Conservation (phyloP, 2,329 filamentous ascomycete genomes). For the Fusarium coicis region DNA sequence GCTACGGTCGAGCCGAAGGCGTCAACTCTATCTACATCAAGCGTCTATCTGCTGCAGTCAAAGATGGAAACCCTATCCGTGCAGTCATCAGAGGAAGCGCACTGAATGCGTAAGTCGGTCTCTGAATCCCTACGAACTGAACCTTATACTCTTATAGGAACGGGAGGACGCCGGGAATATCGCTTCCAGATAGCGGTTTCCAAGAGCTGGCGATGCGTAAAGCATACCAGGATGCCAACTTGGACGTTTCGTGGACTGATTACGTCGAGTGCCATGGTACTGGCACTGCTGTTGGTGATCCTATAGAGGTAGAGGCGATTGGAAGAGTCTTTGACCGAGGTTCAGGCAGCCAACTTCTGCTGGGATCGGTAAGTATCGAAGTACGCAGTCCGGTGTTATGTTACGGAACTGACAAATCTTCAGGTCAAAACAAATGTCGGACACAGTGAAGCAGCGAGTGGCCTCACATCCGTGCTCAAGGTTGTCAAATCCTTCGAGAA, state of each 20-base stretch:
- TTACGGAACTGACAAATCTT: fast-evolving
- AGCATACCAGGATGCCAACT: background rate
- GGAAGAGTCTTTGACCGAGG: background rate
- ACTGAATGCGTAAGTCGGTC: background rate
- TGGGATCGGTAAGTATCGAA: background rate
- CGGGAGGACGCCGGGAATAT: background rate
- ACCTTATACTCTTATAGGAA: fast-evolving
- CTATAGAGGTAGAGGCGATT: background rate
- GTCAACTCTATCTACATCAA: background rate
- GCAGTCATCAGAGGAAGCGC: background rate
- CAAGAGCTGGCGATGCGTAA: background rate
- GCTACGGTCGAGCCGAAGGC: background rate
- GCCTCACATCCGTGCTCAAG: background rate
- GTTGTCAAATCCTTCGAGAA: background rate
- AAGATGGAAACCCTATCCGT: background rate
- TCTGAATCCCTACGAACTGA: fast-evolving
- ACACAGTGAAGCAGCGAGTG: background rate
- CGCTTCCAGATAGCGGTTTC: background rate
- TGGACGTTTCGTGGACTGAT: background rate
- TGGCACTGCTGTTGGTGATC: background rate
- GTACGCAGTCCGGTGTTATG: fast-evolving
- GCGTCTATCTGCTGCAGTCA: background rate
- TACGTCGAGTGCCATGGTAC: background rate
- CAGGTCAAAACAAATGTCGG: background rate
- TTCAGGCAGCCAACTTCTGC: background rate